Evolutionary conservation across 2,329 filamentous ascomycete species (phyloP).

Genomic region (Myotisia sp.): DNA sequence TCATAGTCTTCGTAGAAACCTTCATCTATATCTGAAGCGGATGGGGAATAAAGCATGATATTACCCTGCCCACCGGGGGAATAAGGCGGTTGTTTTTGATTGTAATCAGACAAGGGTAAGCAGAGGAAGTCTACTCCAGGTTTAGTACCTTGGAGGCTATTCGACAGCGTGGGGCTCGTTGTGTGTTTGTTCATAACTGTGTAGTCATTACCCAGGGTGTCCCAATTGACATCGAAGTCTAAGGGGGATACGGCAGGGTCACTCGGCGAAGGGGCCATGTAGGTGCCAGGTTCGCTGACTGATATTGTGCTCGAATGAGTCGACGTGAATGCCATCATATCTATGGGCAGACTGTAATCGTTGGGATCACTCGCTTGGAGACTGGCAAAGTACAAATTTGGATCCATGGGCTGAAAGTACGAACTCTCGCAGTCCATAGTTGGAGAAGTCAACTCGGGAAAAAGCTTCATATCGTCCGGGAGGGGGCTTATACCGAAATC

Average conservation of each 20-base stretch:
- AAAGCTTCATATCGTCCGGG: conserved; percentile 11
- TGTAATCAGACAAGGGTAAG: conserved; percentile 8
- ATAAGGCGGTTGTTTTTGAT: conserved; percentile 14
- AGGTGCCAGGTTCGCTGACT: not conserved
- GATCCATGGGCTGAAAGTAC: conserved; percentile 17
- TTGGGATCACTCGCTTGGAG: conserved; percentile 19
- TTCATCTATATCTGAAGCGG: conserved; percentile 15
- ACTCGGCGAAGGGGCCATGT: not conserved
- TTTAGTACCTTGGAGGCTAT: not conserved
- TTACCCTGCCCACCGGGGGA: conserved; percentile 18
- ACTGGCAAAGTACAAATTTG: conserved; percentile 18
- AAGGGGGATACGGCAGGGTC: conserved; percentile 1
- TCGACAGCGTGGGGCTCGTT: conserved; percentile 10
- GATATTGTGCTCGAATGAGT: conserved; percentile 5
- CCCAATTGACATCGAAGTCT: conserved; percentile 13
- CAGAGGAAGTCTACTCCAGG: conserved; percentile 6
- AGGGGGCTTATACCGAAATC: too few relatives aligned
- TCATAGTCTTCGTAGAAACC: conserved; percentile 15
- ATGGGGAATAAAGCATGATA: conserved; percentile 20
- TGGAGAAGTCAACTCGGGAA: conserved; percentile 9
- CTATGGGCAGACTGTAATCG: conserved; percentile 14
- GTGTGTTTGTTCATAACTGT: conserved; percentile 17
- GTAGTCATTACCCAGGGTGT: conserved; percentile 15
- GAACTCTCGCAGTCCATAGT: conserved; percentile 12
- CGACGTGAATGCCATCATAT: conserved; percentile 18